Conservation (phyloP, 2,329 filamentous ascomycete genomes). For the Colletotrichum paranaense region DNA sequence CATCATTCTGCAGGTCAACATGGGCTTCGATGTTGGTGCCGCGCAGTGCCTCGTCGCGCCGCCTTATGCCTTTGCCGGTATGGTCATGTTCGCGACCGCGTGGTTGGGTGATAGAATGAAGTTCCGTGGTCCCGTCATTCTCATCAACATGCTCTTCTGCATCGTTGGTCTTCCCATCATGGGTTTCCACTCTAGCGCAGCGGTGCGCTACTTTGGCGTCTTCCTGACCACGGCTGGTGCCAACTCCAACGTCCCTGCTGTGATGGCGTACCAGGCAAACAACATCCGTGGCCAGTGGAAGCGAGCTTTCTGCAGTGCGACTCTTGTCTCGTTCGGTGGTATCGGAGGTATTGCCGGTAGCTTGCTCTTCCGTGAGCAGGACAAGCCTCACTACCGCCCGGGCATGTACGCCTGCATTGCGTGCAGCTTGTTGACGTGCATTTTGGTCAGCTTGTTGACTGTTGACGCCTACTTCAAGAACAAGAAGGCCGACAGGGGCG, state of each 20-base stretch:
- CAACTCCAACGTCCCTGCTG: slow-evolving; percentile 80
- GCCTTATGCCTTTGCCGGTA: slow-evolving; percentile 73
- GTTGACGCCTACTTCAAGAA: slow-evolving; percentile 58
- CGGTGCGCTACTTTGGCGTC: slow-evolving; percentile 77
- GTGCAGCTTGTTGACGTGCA: slow-evolving; percentile 56
- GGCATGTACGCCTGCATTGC: slow-evolving; percentile 68
- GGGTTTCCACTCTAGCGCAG: slow-evolving; percentile 69
- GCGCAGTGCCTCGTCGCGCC: slow-evolving; percentile 79
- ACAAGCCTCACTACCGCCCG: slow-evolving; percentile 64
- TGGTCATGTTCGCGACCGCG: slow-evolving; percentile 69
- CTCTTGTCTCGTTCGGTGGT: slow-evolving; percentile 80
- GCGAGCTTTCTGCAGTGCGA: slow-evolving; percentile 81
- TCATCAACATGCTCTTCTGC: slow-evolving; percentile 73
- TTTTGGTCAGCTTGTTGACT: slow-evolving; percentile 56
- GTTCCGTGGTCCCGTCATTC: slow-evolving; percentile 73
- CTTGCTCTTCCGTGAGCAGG: slow-evolving; percentile 75
- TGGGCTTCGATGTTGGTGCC: slow-evolving; percentile 72
- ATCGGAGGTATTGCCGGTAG: slow-evolving; percentile 82
- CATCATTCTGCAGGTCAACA: slow-evolving; percentile 72
- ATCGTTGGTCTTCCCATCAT: slow-evolving; percentile 79
- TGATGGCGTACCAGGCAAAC: slow-evolving; percentile 86
- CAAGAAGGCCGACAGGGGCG: slow-evolving; percentile 62
- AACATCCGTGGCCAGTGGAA: slow-evolving; percentile 93
- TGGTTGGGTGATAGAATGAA: slow-evolving; percentile 76
- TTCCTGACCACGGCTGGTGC: slow-evolving; percentile 82